phyloP scores from a whole-genome alignment of 257 asterid genomes.

The Solanum sejunctum region DNA sequence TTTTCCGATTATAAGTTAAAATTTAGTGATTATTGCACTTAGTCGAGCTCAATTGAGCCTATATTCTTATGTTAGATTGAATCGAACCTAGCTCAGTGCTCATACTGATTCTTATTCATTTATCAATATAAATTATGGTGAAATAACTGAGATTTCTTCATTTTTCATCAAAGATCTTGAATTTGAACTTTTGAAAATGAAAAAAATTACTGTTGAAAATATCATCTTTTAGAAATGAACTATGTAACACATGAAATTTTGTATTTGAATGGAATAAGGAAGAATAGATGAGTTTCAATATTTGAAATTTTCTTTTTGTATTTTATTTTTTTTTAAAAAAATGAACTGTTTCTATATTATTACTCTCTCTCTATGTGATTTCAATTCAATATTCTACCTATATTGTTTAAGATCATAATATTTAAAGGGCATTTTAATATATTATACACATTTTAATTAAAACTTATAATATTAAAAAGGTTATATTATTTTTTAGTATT shows the following conservation, averaged over 20 bases:
- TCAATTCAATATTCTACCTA: background rate
- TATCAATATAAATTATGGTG: background rate
- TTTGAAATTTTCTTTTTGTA: background rate
- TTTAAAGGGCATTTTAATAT: background rate
- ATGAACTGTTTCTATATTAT: background rate
- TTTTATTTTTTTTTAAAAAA: background rate
- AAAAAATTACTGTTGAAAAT: background rate
- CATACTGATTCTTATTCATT: background rate
- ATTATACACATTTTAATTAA: background rate
- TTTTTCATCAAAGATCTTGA: rapidly evolving
- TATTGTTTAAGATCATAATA: background rate
- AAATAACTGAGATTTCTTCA: rapidly evolving
- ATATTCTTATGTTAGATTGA: background rate
- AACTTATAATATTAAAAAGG: background rate
- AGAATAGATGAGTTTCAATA: background rate
- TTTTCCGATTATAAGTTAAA: too few relatives aligned
- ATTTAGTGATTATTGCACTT: too few relatives aligned
- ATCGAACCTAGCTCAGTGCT: background rate
- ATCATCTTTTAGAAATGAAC: background rate
- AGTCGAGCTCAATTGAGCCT: background rate
- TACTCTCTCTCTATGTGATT: background rate
- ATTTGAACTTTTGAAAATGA: rapidly evolving
- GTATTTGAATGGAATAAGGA: background rate
- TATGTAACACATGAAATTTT: background rate
- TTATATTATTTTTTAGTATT: background rate